Evolutionary conservation across 768 basidiomycete genomes (phyloP).

Genomic region (Mycena pura): DNA sequence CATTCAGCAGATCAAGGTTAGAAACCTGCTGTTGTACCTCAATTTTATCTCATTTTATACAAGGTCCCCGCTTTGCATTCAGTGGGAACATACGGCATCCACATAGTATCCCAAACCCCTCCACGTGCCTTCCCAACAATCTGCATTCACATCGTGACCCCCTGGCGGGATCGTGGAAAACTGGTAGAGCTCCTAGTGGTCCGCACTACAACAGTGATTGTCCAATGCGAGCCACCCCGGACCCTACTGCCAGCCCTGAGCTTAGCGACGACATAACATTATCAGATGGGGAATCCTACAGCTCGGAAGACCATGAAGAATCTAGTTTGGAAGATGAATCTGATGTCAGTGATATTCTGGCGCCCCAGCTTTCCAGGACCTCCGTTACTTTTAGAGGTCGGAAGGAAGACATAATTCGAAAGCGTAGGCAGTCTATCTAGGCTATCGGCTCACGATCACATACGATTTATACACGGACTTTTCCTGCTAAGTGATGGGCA

Average conservation of each 20-base stretch:
- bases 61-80: background rate
- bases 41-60: background rate
- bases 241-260: background rate
- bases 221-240: background rate
- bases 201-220: too few species aligned
- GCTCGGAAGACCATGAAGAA: background rate
- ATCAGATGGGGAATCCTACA: background rate
- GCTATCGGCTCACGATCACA: too few species aligned
- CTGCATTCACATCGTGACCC: too few species aligned
- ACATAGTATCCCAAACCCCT: background rate
- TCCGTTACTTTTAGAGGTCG: background rate
- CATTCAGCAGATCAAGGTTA: background rate
- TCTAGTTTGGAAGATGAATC: background rate
- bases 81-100: background rate
- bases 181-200: too few species aligned
- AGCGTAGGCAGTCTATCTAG: background rate
- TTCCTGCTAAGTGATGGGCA: too few species aligned
- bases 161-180: too few species aligned
- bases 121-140: background rate
- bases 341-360: background rate
- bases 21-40: background rate
- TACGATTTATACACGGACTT: too few species aligned
- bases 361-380: background rate
- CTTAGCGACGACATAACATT: background rate
- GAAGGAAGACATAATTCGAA: background rate